Evolutionary conservation across 495 filamentous ascomycete genomes (phyloP).

Genomic region (Terfezia claveryi): DNA sequence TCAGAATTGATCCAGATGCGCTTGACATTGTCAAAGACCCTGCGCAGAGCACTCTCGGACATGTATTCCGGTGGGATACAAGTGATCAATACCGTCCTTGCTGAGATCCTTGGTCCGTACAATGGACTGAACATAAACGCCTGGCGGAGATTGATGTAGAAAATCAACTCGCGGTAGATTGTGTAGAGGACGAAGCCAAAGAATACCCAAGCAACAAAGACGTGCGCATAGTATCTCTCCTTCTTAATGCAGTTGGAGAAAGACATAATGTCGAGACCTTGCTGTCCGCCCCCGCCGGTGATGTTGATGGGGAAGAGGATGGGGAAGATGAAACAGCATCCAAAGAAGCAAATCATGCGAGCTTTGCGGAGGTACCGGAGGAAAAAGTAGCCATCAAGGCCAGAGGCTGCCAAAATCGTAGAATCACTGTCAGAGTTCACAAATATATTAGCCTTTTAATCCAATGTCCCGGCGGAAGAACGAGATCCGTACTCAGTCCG

Average conservation of each 20-base stretch:
- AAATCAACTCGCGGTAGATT: slow-evolving; percentile 78
- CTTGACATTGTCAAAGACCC: slow-evolving; percentile 59
- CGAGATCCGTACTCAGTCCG: neutral
- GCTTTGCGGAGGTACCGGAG: slow-evolving; percentile 63
- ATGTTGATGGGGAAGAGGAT: slow-evolving; percentile 70
- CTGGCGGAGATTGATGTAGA: slow-evolving; percentile 87
- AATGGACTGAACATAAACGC: slow-evolving; percentile 76
- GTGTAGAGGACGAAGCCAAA: slow-evolving; percentile 72
- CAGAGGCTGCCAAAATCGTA: slow-evolving; percentile 28
- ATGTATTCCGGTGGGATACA: slow-evolving; percentile 60
- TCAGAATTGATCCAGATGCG: slow-evolving; percentile 73
- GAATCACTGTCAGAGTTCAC: slow-evolving; percentile 9
- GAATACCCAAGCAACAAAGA: slow-evolving; percentile 50
- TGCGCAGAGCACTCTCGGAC: slow-evolving; percentile 46
- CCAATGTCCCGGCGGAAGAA: neutral
- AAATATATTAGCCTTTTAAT: neutral
- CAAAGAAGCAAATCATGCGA: slow-evolving; percentile 52
- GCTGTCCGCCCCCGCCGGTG: slow-evolving; percentile 44
- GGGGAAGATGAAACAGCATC: slow-evolving; percentile 62
- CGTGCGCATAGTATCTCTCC: slow-evolving; percentile 42
- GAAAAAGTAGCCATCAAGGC: slow-evolving; percentile 70
- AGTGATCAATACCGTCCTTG: slow-evolving; percentile 79
- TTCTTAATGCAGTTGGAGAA: slow-evolving; percentile 45
- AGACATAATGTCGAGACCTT: slow-evolving; percentile 55
- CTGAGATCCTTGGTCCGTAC: slow-evolving; percentile 75